Evolutionary conservation across 2,329 filamentous ascomycete genomes (phyloP).

Genomic region (Graphiopsis chlorocephala): DNA sequence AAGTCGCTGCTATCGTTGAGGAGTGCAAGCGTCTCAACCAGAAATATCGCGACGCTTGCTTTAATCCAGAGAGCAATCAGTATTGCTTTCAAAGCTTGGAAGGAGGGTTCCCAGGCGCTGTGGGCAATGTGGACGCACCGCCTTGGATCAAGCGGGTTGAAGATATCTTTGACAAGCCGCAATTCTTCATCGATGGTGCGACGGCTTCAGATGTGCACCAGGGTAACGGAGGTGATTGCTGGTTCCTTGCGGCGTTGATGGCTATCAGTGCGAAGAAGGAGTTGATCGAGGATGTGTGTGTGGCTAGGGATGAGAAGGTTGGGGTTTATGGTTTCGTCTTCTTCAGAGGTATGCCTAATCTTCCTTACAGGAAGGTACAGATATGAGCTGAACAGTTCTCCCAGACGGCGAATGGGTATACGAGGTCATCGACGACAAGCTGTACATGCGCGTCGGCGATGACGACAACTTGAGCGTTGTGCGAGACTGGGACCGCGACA

Average conservation of each 20-base stretch:
- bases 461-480: conserved; percentile 66
- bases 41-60: conserved; percentile 83
- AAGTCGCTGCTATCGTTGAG: conserved; percentile 56
- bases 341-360: conserved; percentile 47
- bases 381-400: not conserved
- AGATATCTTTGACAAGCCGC: conserved; percentile 36
- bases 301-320: conserved; percentile 67
- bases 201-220: conserved; percentile 76
- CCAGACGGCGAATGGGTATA: conserved; percentile 84
- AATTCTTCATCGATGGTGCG: conserved; percentile 71
- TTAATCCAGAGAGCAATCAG: conserved; percentile 72
- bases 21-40: conserved; percentile 75
- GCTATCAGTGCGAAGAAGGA: conserved; percentile 75
- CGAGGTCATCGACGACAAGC: conserved; percentile 86
- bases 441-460: conserved; percentile 77
- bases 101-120: conserved; percentile 22
- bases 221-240: conserved; percentile 77
- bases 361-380: not conserved
- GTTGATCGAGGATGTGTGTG: conserved; percentile 70
- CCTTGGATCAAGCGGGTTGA: conserved; percentile 34
- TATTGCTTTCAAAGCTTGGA: conserved; percentile 31
- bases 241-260: conserved; percentile 78
- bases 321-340: conserved; percentile 87
- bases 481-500: conserved; percentile 26
- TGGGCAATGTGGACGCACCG: conserved; percentile 27